These are phyloP conservation scores for Lanmaoa pseudosensibilis DNA, from an alignment of 768 basidiomycete species.

Conservation along the genomic window DNA sequence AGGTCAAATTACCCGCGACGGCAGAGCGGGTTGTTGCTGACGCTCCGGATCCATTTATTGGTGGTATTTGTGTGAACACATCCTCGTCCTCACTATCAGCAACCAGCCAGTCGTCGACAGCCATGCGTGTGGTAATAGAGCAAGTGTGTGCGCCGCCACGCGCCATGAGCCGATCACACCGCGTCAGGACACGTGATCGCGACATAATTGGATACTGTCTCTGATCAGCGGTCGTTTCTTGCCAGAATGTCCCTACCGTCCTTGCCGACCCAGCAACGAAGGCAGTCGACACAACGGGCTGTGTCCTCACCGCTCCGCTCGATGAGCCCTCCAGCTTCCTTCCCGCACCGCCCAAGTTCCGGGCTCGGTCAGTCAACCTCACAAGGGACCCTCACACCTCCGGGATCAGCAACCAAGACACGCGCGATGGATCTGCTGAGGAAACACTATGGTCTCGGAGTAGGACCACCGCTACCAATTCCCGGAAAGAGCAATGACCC, in stretches of 20 bases:
- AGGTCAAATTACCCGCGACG: not conserved
- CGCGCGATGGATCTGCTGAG: constrained; percentile 75
- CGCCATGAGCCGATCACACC: constrained; percentile 3
- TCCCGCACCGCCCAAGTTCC: constrained; percentile 16
- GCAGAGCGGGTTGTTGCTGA: not conserved
- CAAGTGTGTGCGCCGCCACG: not conserved
- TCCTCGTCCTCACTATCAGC: constrained; percentile 49
- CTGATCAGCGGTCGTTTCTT: too few species aligned
- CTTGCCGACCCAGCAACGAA: constrained; percentile 17
- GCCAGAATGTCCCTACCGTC: constrained; percentile 19
- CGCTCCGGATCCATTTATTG: not conserved
- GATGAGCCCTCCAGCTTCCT: constrained; percentile 33
- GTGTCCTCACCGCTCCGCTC: constrained; percentile 49
- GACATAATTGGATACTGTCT: too few species aligned
- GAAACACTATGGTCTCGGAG: constrained; percentile 83
- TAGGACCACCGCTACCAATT: constrained; percentile 66
- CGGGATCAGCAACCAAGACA: constrained; percentile 42
- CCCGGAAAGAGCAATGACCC: constrained; percentile 64
- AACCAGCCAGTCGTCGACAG: constrained; percentile 42
- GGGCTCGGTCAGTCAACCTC: constrained; percentile 24
- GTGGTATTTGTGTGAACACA: not conserved
- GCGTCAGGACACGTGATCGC: constrained; percentile 29
- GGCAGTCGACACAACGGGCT: constrained; percentile 33
- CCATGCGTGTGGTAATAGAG: constrained; percentile 12
- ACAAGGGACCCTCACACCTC: constrained; percentile 26